Conservation (phyloP, 805 yeast species). For the Kluyveromyces nonfermentans region DNA sequence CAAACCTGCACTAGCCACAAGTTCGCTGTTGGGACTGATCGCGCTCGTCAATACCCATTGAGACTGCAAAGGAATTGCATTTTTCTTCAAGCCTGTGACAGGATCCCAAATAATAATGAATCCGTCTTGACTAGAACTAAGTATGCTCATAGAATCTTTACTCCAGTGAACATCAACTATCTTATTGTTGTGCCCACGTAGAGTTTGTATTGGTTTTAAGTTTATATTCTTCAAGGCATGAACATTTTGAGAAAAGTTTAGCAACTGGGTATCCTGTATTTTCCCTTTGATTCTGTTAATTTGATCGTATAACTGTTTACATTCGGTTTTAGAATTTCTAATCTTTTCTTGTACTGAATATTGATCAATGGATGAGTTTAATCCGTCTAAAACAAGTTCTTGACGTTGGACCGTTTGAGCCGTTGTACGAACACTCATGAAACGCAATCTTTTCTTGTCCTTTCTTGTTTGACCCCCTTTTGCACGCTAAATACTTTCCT, state of each 20-base stretch:
- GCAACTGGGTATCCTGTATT: conserved; percentile 38
- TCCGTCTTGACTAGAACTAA: conserved; percentile 83
- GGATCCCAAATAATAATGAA: conserved; percentile 79
- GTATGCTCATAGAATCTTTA: conserved; percentile 44
- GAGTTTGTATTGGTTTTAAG: conserved; percentile 30
- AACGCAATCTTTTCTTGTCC: not conserved
- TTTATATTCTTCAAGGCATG: conserved; percentile 20
- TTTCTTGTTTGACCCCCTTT: too few relatives aligned
- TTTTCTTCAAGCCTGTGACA: conserved; percentile 55
- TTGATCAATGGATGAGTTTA: conserved; percentile 7
- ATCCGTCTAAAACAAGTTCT: not conserved
- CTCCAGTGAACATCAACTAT: conserved; percentile 65
- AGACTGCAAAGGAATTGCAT: conserved; percentile 62
- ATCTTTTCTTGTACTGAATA: conserved; percentile 24
- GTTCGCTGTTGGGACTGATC: conserved; percentile 51
- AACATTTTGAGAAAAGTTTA: conserved; percentile 29
- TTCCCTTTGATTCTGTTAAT: conserved; percentile 36
- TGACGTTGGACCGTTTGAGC: not conserved
- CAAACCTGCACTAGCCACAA: conserved; percentile 75
- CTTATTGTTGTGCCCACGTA: conserved; percentile 60
- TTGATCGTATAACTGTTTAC: conserved; percentile 40
- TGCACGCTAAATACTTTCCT: too few relatives aligned
- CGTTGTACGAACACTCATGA: not conserved
- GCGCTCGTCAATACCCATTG: conserved; percentile 77
- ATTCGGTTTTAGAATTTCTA: conserved; percentile 35